These are phyloP conservation scores for Chimonanthus salicifolius DNA, from an alignment of 164 flowering plant species.

Conservation along the genomic window DNA sequence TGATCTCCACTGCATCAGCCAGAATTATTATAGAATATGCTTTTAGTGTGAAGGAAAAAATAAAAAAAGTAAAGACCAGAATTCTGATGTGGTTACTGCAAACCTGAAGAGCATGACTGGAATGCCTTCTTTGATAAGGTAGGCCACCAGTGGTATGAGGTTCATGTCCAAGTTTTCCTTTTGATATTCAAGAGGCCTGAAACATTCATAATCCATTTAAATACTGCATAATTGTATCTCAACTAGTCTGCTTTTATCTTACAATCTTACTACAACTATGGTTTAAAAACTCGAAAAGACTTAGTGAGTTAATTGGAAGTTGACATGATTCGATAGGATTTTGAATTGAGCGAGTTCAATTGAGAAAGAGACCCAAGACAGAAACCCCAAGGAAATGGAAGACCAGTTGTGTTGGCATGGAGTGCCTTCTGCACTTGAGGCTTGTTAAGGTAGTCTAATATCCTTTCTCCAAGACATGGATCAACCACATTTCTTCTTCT, in stretches of 20 bases:
- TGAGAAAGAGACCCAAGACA: constrained; percentile 10
- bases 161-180: constrained; percentile 24
- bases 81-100: neutral
- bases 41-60: neutral
- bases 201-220: constrained; percentile 1
- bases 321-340: neutral
- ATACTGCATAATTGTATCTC: neutral
- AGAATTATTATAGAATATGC: neutral
- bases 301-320: neutral
- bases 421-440: constrained; percentile 35
- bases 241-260: no score
- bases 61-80: neutral
- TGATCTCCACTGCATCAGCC: constrained; percentile 35
- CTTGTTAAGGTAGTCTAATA: constrained; percentile 32
- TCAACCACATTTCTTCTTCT: constrained; percentile 18
- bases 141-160: constrained; percentile 28
- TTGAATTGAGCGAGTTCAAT: neutral
- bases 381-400: constrained; percentile 32
- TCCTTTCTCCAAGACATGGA: constrained; percentile 35
- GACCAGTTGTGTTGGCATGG: constrained; percentile 35
- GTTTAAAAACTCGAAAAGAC: no score
- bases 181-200: constrained; percentile 36
- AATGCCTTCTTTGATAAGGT: constrained; percentile 25
- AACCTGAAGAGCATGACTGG: constrained; percentile 39
- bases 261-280: neutral